Conservation (phyloP, 441 rosid species). For the Erysimum pusillum region DNA sequence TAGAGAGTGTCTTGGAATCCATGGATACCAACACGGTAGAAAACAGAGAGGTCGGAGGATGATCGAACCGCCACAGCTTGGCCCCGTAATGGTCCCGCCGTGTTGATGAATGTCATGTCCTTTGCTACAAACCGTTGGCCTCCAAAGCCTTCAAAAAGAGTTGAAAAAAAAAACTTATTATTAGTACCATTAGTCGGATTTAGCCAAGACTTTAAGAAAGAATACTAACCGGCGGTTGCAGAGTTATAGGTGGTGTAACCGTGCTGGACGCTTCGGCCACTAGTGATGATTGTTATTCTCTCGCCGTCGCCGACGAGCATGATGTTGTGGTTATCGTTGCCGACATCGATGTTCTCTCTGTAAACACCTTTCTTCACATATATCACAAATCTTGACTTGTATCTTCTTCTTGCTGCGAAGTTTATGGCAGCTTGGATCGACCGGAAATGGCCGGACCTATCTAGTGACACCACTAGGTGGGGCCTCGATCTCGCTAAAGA, state of each 20-base stretch:
- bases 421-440: slow-evolving; percentile 74
- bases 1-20: slow-evolving; percentile 93
- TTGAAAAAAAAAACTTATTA: not conserved
- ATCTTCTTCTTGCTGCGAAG: slow-evolving; percentile 62
- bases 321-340: slow-evolving; percentile 59
- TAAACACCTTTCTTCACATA: slow-evolving; percentile 77
- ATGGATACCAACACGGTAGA: slow-evolving; percentile 75
- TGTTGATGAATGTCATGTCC: slow-evolving; percentile 79
- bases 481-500: slow-evolving; percentile 42
- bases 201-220: not conserved
- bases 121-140: slow-evolving; percentile 74
- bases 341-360: slow-evolving; percentile 71
- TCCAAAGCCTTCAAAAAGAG: slow-evolving; percentile 40
- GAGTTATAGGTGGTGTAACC: slow-evolving; percentile 87
- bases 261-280: slow-evolving; percentile 72
- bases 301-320: slow-evolving; percentile 84
- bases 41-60: slow-evolving; percentile 86
- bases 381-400: slow-evolving; percentile 74
- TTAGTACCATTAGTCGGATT: not conserved
- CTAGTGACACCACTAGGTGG: slow-evolving; percentile 79
- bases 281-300: slow-evolving; percentile 70
- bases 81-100: slow-evolving; percentile 76
- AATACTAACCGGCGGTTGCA: slow-evolving; percentile 76
- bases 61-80: slow-evolving; percentile 96
- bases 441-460: slow-evolving; percentile 67